Percentiles rank a stretch among this genome's conserved stretches.
These are phyloP conservation scores for Elaphomyces granulatus DNA, from an alignment of 495 filamentous ascomycete genomes.

Conservation along the genomic window DNA sequence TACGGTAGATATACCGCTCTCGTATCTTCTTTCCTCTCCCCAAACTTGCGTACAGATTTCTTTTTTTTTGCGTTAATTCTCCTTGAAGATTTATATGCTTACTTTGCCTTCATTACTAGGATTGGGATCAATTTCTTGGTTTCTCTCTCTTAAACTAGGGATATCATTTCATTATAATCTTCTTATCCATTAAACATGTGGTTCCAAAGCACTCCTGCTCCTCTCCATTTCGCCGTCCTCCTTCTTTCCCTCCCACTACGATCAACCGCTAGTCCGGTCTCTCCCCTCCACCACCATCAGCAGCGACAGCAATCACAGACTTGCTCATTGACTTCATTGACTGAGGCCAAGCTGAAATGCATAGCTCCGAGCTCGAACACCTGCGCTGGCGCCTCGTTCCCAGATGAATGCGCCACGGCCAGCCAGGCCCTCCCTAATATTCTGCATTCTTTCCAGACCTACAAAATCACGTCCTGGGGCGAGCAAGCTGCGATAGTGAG, in stretches of 20 bases:
- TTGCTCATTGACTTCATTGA: slow-evolving; percentile 11
- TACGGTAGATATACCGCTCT: too few relatives aligned
- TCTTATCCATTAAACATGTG: too few relatives aligned
- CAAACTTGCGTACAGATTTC: too few relatives aligned
- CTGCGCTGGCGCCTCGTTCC: slow-evolving; percentile 29
- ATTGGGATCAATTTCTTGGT: too few relatives aligned
- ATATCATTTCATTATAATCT: too few relatives aligned
- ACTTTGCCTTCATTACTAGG: too few relatives aligned
- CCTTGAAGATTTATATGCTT: too few relatives aligned
- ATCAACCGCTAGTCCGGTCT: slow-evolving; percentile 7
- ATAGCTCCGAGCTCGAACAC: slow-evolving; percentile 36
- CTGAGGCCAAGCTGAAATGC: slow-evolving; percentile 29
- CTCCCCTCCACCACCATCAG: slow-evolving; percentile 3
- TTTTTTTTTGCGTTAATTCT: too few relatives aligned
- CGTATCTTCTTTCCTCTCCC: too few relatives aligned
- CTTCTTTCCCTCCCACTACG: slow-evolving; percentile 6
- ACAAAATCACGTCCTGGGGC: slow-evolving; percentile 35
- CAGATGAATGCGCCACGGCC: slow-evolving; percentile 53
- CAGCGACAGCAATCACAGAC: neutral
- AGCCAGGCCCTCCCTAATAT: slow-evolving; percentile 45
- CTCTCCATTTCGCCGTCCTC: neutral
- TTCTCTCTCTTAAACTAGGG: too few relatives aligned
- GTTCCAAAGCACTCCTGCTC: too few relatives aligned
- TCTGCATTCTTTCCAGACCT: slow-evolving; percentile 38
- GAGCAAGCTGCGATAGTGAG: slow-evolving; percentile 50